These are phyloP conservation scores for Linderniella brevidens DNA, from an alignment of 257 asterid species.

Conservation along the genomic window DNA sequence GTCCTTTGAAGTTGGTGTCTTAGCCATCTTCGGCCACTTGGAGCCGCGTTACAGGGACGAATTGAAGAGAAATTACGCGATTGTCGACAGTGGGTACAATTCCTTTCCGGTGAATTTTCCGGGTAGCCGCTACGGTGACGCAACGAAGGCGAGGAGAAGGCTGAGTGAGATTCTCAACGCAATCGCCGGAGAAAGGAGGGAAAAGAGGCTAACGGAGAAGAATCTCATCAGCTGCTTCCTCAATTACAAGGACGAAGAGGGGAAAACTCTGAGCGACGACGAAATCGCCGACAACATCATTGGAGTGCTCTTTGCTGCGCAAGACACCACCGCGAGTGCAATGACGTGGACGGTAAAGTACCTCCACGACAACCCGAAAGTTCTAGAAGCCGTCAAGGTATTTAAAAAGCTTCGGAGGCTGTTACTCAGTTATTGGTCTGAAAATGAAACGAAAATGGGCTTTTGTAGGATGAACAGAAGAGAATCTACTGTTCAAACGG, in stretches of 20 bases:
- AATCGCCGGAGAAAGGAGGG: conserved; percentile 37
- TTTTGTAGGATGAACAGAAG: conserved; percentile 45
- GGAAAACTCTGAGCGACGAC: conserved; percentile 27
- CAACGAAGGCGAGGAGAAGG: conserved; percentile 53
- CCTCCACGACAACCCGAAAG: conserved; percentile 40
- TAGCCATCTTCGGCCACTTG: conserved; percentile 30
- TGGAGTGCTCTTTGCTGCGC: conserved; percentile 89
- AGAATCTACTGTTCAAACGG: conserved; percentile 28
- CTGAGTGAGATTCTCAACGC: conserved; percentile 23
- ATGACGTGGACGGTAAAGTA: conserved; percentile 81
- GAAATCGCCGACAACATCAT: conserved; percentile 64
- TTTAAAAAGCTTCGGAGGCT: not conserved
- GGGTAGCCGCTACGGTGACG: conserved; percentile 34
- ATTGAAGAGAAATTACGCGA: conserved; percentile 24
- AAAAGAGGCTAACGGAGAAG: conserved; percentile 6
- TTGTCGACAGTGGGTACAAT: conserved; percentile 53
- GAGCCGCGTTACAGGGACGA: conserved; percentile 24
- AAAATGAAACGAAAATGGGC: not conserved
- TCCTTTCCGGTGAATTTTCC: conserved; percentile 56
- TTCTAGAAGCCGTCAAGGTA: conserved; percentile 60
- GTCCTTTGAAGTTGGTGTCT: conserved; percentile 66
- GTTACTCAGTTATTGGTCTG: not conserved
- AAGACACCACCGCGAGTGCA: conserved; percentile 80
- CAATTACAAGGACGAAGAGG: conserved; percentile 26
- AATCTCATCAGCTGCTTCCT: conserved; percentile 29